Conservation (phyloP, 352 stramenopile species). For the Pythium brachiatum region DNA sequence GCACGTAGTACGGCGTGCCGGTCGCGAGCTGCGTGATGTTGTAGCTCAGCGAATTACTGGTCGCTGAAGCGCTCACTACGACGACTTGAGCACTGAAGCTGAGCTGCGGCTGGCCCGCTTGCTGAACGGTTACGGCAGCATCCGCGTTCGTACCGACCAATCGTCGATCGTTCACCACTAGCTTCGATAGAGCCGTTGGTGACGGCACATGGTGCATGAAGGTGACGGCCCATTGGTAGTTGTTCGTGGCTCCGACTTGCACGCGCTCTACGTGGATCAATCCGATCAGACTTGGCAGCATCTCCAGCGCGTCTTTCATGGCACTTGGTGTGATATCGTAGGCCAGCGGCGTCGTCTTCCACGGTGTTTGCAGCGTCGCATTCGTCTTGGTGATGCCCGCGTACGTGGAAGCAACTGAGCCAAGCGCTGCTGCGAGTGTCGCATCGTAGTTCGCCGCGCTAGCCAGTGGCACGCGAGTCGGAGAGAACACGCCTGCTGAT, state of each 20-base stretch:
- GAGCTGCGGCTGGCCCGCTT: conserved; percentile 32
- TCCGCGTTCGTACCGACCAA: conserved; percentile 34
- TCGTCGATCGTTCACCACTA: conserved; percentile 53
- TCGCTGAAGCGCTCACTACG: neutral
- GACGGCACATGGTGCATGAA: conserved; percentile 71
- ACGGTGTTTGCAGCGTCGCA: conserved; percentile 45
- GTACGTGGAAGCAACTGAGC: conserved; percentile 32
- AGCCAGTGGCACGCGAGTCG: conserved; percentile 57
- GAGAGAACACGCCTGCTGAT: conserved; percentile 66
- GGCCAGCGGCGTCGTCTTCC: conserved; percentile 51
- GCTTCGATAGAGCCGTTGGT: conserved; percentile 28
- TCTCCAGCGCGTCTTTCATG: conserved; percentile 81
- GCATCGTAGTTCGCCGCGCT: conserved; percentile 29
- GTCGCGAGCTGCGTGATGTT: conserved; percentile 58
- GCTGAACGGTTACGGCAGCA: conserved; percentile 24
- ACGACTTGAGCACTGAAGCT: conserved; percentile 41
- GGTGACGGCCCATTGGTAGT: conserved; percentile 89
- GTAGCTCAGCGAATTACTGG: conserved; percentile 29
- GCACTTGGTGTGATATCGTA: conserved; percentile 55
- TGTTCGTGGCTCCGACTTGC: conserved; percentile 46
- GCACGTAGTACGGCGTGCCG: conserved; percentile 69
- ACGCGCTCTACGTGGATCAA: conserved; percentile 89
- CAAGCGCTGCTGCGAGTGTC: conserved; percentile 28
- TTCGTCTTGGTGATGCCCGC: conserved; percentile 42
- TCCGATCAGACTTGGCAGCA: conserved; percentile 81